phyloP scores from a whole-genome alignment of 2,329 filamentous ascomycete genomes.

The Hypoxylon sp. region DNA sequence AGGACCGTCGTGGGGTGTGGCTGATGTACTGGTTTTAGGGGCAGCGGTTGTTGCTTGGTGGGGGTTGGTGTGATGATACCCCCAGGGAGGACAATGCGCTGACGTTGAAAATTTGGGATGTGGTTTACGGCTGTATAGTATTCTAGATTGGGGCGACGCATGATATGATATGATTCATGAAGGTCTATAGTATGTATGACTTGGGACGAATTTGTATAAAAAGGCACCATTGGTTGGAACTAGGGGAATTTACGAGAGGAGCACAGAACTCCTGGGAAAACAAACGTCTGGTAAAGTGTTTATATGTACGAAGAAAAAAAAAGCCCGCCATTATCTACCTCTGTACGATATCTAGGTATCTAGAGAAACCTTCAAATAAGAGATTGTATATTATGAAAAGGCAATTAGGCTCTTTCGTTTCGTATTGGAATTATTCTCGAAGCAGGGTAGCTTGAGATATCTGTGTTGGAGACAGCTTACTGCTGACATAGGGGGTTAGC shows the following conservation, averaged over 20 bases:
- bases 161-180: constrained; percentile 23
- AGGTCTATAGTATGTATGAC: constrained; percentile 9
- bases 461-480: too few relatives aligned
- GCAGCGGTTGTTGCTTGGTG: constrained; percentile 23
- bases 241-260: background rate
- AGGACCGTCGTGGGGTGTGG: background rate
- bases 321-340: background rate
- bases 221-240: background rate
- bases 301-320: background rate
- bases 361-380: too few relatives aligned
- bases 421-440: too few relatives aligned
- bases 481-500: too few relatives aligned
- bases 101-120: background rate
- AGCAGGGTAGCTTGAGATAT: too few relatives aligned
- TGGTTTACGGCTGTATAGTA: background rate
- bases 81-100: background rate
- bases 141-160: background rate
- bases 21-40: constrained; percentile 9
- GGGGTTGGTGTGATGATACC: constrained; percentile 29
- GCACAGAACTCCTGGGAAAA: background rate
- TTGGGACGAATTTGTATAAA: background rate
- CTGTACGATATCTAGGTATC: too few relatives aligned
- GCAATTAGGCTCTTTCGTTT: too few relatives aligned
- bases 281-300: background rate
- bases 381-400: too few relatives aligned